These are phyloP conservation scores for Fusarium nisikadoi DNA, from an alignment of 2,329 filamentous ascomycete species.

Conservation along the genomic window DNA sequence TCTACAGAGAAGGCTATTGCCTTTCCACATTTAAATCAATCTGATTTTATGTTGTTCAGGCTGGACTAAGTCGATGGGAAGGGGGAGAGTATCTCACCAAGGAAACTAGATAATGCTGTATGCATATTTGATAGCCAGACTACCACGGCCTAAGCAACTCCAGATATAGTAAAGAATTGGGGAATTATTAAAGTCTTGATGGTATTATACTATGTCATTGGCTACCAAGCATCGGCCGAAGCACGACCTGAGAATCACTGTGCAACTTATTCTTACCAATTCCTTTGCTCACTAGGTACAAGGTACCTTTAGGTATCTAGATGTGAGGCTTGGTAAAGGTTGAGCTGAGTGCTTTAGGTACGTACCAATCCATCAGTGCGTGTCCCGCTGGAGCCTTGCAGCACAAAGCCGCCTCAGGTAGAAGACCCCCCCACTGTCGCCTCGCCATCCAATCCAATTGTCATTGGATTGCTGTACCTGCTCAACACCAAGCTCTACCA, in stretches of 20 bases:
- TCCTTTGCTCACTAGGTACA: too few relatives aligned
- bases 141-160: background rate
- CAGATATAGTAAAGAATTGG: background rate
- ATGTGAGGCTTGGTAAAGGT: background rate
- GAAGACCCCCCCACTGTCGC: conserved; percentile 29
- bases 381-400: conserved; percentile 49
- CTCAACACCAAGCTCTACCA: conserved; percentile 36
- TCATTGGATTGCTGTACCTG: conserved; percentile 19
- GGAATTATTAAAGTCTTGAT: background rate
- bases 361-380: conserved; percentile 36
- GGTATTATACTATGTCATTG: background rate
- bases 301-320: too few relatives aligned
- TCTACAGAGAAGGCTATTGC: background rate
- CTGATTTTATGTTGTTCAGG: too few relatives aligned
- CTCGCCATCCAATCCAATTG: conserved; percentile 40
- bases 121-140: fast-evolving
- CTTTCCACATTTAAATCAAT: too few relatives aligned
- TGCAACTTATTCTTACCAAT: background rate
- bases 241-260: background rate
- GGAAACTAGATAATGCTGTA: background rate
- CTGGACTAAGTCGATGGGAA: too few relatives aligned
- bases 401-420: conserved; percentile 14
- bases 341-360: conserved; percentile 1
- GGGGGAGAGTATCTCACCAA: background rate
- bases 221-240: background rate